Evolutionary conservation across 306 rosid species (phyloP), one percentile per base, ranked within the genome.

Genomic region (Dalbergia cultrata): DNA sequence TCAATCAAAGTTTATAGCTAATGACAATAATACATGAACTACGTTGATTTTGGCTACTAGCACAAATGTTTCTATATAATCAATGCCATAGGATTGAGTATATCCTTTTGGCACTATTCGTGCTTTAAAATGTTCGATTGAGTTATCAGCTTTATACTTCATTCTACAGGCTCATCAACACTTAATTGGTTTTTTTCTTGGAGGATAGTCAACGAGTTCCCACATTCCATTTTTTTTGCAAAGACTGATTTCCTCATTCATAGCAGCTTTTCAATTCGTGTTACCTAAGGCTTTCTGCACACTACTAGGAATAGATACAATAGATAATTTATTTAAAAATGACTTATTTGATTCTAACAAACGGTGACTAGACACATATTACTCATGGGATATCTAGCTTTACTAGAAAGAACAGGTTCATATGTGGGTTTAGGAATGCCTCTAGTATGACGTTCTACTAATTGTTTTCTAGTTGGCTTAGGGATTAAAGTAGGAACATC

Each of bases 371-470:
- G 72, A 62, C n/a, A 61, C 7, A 75, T 41, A 75, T 16, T 75
- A 3, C 54, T 75, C 58, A 60, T 60, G 0, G 61, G 60, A 44
- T 75, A 62, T 64, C 16, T 75, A 4, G 12, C 33, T 9, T 45
- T 45, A 37, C 7, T 37, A 33, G 44, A 62, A 33, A 62, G 67
- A 33, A 39, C 13, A 6, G 44, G 43, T 9, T 62, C 67, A 62
- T 33, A 62, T 11, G 9, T 62, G 43, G 31, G 44, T 62, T 33
- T 62, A 62, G 67, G 67, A 62, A 62, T 62, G 7, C 67, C 67
- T 62, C 19, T 62, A 62, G 44, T 62, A 17, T 33, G 67, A 18
- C 9, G 19, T 62, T 62, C 1, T 33, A 0, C 10, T 13, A 62
- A 6, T 6, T 62, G 4, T 33, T 13, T 62, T 37, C 31, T 26